Conservation (phyloP, 208 protist genomes). For the Trypanosoma platydactyli region DNA sequence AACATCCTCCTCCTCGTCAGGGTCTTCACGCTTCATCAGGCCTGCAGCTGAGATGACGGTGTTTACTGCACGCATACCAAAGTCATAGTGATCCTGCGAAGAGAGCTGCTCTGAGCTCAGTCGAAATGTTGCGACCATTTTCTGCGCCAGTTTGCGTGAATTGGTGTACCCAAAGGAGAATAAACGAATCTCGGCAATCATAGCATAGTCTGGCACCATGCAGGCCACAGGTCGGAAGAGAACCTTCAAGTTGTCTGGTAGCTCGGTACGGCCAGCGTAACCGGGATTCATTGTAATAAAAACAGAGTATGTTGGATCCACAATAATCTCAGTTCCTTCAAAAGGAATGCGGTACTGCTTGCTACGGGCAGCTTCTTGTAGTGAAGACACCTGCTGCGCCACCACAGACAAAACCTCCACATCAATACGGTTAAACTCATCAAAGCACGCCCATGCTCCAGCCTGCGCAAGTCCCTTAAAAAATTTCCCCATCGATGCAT, state of each 20-base stretch:
- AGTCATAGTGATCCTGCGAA: slow-evolving; percentile 98
- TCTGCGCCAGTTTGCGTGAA: slow-evolving; percentile 93
- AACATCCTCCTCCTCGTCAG: slow-evolving; percentile 92
- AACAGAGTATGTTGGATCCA: slow-evolving; percentile 93
- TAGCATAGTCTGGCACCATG: slow-evolving; percentile 99
- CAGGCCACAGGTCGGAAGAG: slow-evolving; percentile 97
- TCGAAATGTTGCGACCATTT: slow-evolving; percentile 97
- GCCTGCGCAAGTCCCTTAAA: slow-evolving; percentile 96
- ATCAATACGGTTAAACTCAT: slow-evolving; percentile 99
- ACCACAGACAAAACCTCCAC: slow-evolving; percentile 97
- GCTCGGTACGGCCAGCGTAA: slow-evolving; percentile 97
- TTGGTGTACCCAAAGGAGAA: slow-evolving; percentile 98
- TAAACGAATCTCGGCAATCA: slow-evolving; percentile 98
- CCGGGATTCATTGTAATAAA: slow-evolving; percentile 99
- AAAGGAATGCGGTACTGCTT: slow-evolving; percentile 92
- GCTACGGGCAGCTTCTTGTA: slow-evolving; percentile 88
- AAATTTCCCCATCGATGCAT: slow-evolving; percentile 97
- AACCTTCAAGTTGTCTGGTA: slow-evolving; percentile 98
- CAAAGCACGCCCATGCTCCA: slow-evolving; percentile 98
- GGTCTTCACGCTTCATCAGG: slow-evolving; percentile 94
- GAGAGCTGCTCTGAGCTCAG: slow-evolving; percentile 98
- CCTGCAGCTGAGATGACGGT: slow-evolving; percentile 97
- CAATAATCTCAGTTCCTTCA: slow-evolving; percentile 93
- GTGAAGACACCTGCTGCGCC: slow-evolving; percentile 94
- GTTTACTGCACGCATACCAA: slow-evolving; percentile 98